Evolutionary conservation across 331 rosid genomes (phyloP), one percentile per base, ranked within the genome.

Genomic region (Quercus tomentella): DNA sequence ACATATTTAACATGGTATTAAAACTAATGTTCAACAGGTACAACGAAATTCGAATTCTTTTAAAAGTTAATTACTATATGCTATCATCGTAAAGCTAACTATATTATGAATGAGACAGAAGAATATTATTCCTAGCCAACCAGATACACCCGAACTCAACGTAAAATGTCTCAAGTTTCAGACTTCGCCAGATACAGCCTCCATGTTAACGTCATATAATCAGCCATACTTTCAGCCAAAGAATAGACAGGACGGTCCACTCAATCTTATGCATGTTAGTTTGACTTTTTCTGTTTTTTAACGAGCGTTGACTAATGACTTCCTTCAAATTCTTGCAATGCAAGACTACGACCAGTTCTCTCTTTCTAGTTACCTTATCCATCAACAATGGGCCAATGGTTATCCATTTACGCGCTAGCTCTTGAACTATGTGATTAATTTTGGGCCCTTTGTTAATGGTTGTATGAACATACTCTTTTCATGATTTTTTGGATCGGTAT

Each of bases 191-290:
- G 82, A 80, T 75, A 49, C 4, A 16, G 1, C 26, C 60, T 67
- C 57, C 76, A 81, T 69, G 87, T 67, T 78, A 74, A 30, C 51
- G 56, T 25, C 75, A 22, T 74, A 71, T 43, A 33, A 28, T 60
- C 25, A 10, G 10, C 80, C 81, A 45, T 14, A 63, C 41, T 56
- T 73, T 77, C 43, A 62, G 72, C 12, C 43, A 11, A 33, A 18
- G 61, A 37, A 8, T 22, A 56, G 14, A 26, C 30, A 56, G 20
- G 26, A 7, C 3, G 69, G 60, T 55, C 72, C n/a, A 79, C 65
- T 43, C 51, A 26, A 30, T 14, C 54, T 57, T 23, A 45, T 72
- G 52, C 25, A 23, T 15, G 15, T 77, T 21, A 18, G 73, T 31
- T 71, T 72, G 82, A 79, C 73, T 25, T 43, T 0, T 4, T 4